These are phyloP conservation scores for Chaetomiaceae sp. DNA, from an alignment of 2,329 filamentous ascomycete genomes.

Conservation along the genomic window DNA sequence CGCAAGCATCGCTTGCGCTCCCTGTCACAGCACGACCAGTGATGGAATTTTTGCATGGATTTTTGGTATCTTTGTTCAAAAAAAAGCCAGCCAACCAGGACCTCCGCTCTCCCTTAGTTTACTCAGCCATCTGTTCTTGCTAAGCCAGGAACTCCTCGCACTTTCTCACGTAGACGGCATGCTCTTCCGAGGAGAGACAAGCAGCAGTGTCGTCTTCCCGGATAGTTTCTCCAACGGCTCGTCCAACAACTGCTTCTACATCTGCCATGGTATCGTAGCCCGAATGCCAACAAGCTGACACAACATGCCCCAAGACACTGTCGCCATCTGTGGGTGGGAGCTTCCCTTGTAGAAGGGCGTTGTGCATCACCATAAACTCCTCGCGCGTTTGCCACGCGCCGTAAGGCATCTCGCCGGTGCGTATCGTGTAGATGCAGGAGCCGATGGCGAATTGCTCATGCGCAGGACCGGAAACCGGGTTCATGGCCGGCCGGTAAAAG, in stretches of 20 bases:
- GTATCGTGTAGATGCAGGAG: conserved; percentile 2
- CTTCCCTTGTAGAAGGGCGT: neutral
- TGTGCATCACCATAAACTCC: neutral
- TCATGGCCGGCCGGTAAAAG: neutral
- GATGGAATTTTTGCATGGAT: too few relatives aligned
- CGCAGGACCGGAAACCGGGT: neutral
- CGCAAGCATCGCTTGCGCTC: too few relatives aligned
- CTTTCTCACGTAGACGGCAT: neutral
- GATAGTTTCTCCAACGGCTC: neutral
- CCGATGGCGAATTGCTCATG: conserved; percentile 1
- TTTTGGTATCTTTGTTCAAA: too few relatives aligned
- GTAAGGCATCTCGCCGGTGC: neutral
- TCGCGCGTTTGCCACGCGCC: neutral
- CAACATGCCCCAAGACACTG: neutral
- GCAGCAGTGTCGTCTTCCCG: neutral
- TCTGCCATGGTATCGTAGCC: neutral
- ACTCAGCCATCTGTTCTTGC: neutral
- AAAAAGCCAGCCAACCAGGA: too few relatives aligned
- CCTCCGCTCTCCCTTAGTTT: too few relatives aligned
- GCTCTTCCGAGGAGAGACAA: neutral
- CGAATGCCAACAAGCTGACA: conserved; percentile 1
- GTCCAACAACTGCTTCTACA: neutral
- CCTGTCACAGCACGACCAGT: too few relatives aligned
- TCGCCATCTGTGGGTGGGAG: neutral
- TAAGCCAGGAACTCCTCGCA: conserved; percentile 1